phyloP scores from a whole-genome alignment of 352 stramenopile species.

The Phytophthora pini region DNA sequence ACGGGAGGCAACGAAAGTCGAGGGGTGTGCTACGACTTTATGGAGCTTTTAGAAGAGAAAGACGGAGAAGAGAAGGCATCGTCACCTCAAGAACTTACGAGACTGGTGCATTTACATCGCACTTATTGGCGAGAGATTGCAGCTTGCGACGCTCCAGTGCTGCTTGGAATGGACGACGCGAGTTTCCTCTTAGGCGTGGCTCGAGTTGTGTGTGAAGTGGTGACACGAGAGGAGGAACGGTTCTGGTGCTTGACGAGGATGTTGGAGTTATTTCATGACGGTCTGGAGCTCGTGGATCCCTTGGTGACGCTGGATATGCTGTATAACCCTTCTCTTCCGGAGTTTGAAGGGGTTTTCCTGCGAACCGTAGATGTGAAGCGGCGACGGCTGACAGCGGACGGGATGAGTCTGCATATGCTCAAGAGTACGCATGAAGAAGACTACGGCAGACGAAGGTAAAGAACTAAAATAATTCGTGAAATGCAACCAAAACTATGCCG shows the following conservation, averaged over 20 bases:
- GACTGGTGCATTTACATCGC: slow-evolving; percentile 49
- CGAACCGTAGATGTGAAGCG: slow-evolving; percentile 63
- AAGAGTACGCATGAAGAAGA: slow-evolving; percentile 34
- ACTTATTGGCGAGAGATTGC: slow-evolving; percentile 54
- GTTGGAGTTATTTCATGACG: slow-evolving; percentile 64
- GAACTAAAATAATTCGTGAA: slow-evolving; percentile 5
- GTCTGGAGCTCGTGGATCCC: slow-evolving; percentile 53
- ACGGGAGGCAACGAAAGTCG: slow-evolving; percentile 16
- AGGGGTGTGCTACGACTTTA: slow-evolving; percentile 32
- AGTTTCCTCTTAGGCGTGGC: slow-evolving; percentile 45
- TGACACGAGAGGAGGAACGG: slow-evolving; percentile 49
- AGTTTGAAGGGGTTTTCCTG: slow-evolving; percentile 73
- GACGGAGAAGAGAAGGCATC: not conserved
- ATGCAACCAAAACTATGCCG: slow-evolving; percentile 16
- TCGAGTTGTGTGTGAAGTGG: slow-evolving; percentile 47
- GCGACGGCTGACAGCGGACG: slow-evolving; percentile 34
- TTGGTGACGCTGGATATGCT: slow-evolving; percentile 42
- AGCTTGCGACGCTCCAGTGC: slow-evolving; percentile 20
- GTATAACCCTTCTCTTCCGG: slow-evolving; percentile 44
- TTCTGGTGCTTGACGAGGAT: slow-evolving; percentile 81
- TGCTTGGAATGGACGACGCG: slow-evolving; percentile 51
- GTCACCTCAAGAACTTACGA: slow-evolving; percentile 26
- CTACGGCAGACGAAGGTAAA: slow-evolving; percentile 22
- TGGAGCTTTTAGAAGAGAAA: slow-evolving; percentile 21
- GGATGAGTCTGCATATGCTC: slow-evolving; percentile 30